Evolutionary conservation across 129 eudicot species (phyloP).

Genomic region (Cynara cardunculus): DNA sequence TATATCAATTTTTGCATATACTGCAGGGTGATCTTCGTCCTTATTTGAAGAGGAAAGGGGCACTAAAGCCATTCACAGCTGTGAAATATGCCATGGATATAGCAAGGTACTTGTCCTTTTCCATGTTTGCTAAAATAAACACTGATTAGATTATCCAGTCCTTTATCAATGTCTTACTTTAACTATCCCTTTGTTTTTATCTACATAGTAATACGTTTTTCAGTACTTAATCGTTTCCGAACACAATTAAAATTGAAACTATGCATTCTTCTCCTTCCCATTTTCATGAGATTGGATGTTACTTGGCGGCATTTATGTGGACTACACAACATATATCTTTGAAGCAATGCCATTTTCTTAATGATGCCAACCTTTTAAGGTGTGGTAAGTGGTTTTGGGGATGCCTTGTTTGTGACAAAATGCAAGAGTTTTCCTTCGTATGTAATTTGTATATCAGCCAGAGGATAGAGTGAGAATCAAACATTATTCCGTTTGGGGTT

Average conservation of each 20-base stretch:
- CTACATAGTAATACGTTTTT: background rate
- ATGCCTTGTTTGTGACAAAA: no score
- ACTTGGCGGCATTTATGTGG: no score
- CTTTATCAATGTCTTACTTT: background rate
- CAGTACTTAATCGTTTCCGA: background rate
- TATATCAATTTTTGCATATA: conserved; percentile 10
- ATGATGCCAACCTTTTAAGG: no score
- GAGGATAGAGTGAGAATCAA: no score
- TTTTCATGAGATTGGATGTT: no score
- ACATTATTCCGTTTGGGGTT: no score
- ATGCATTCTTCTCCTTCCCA: background rate
- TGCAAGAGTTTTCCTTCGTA: no score
- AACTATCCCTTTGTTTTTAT: background rate
- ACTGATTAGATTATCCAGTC: background rate
- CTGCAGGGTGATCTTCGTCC: conserved; percentile 79
- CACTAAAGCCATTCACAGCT: conserved; percentile 69
- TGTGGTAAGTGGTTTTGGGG: no score
- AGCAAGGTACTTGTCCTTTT: conserved; percentile 55
- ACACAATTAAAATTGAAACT: background rate
- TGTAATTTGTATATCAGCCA: no score
- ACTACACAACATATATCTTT: no score
- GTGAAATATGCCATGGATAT: conserved; percentile 82
- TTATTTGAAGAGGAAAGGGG: conserved; percentile 58
- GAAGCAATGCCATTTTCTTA: no score
- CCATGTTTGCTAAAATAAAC: conserved; percentile 5